These are phyloP conservation scores for Raffaelea deltoideospora DNA, from an alignment of 2,329 filamentous ascomycete species.

Conservation along the genomic window DNA sequence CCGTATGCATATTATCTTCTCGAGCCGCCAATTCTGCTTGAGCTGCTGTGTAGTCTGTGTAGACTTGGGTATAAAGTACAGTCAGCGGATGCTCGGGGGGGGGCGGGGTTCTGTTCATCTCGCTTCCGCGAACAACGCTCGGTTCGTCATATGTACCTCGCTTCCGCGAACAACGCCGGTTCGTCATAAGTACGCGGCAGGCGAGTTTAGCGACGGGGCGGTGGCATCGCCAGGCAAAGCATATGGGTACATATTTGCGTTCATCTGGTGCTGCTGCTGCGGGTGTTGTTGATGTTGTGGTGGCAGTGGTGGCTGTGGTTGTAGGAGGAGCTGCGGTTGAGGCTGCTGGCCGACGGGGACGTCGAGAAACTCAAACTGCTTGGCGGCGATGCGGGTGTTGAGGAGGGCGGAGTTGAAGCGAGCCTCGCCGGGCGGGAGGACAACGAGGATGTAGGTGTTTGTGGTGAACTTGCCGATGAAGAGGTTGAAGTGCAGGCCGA, in stretches of 20 bases:
- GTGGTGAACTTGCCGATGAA: constrained; percentile 94
- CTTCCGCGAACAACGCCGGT: too few species aligned
- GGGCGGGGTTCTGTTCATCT: too few species aligned
- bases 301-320: background rate
- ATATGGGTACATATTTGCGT: too few species aligned
- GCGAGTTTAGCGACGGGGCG: background rate
- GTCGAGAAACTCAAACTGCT: constrained; percentile 60
- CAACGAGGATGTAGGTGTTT: constrained; percentile 90
- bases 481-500: constrained; percentile 66
- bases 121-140: too few species aligned
- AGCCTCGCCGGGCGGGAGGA: constrained; percentile 80
- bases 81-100: too few species aligned
- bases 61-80: too few species aligned
- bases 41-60: too few species aligned
- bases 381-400: constrained; percentile 75
- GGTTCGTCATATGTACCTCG: too few species aligned
- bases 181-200: constrained; percentile 2
- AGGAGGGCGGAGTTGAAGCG: constrained; percentile 81
- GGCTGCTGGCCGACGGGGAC: constrained; percentile 24
- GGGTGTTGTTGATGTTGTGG: background rate
- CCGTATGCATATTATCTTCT: too few species aligned
- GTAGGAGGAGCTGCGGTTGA: constrained; percentile 1
- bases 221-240: too few species aligned
- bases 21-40: too few species aligned
- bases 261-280: background rate